Evolutionary conservation across 164 flowering plant genomes (phyloP).

Genomic region (Taxillus chinensis): DNA sequence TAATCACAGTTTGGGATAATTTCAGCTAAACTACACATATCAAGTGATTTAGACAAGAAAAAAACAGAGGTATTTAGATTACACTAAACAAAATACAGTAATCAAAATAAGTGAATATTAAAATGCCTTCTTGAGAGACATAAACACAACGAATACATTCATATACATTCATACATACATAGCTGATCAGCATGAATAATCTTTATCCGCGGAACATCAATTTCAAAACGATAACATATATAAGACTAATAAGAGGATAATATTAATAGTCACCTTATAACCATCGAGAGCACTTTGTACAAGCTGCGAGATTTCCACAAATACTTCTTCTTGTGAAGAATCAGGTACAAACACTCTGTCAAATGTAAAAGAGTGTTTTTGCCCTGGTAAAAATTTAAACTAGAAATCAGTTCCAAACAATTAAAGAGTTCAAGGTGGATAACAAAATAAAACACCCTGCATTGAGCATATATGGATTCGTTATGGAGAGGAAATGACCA

Average conservation of each 20-base stretch:
- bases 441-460: not conserved
- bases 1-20: no score
- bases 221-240: not conserved
- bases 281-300: constrained; percentile 99
- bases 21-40: no score
- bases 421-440: not conserved
- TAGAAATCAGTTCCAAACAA: not conserved
- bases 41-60: no score
- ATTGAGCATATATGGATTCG: not conserved
- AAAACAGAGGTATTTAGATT: no score
- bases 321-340: constrained; percentile 83
- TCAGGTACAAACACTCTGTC: constrained; percentile 89
- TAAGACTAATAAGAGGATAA: not conserved
- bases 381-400: constrained; percentile 41
- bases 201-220: no score
- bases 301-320: constrained; percentile 93
- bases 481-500: constrained; percentile 31
- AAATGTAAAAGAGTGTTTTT: constrained; percentile 74
- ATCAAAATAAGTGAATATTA: no score
- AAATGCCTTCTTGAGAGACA: no score
- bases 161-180: no score
- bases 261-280: constrained; percentile 56
- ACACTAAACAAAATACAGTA: no score
- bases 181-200: no score
- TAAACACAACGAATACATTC: no score